Evolutionary conservation across 257 asterid species (phyloP), one percentile per base, ranked within the genome.

Genomic region (Solanum peruvianum): DNA sequence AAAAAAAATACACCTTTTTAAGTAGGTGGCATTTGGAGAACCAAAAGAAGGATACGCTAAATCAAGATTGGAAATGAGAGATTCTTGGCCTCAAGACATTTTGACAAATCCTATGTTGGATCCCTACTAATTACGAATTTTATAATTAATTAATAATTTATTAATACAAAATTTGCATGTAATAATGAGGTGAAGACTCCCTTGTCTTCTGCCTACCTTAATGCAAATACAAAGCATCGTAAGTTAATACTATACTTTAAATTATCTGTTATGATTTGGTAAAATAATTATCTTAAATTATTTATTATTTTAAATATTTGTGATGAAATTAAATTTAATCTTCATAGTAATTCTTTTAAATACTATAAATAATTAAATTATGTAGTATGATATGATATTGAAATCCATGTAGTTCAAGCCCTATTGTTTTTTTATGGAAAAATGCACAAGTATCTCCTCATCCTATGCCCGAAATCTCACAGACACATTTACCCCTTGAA

Each of bases 21-120:
- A 52, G 62, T 52, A 6, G 35, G 21, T 41, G 62, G 35, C 62
- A 42, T 76, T 64, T 75, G 56, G 83, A 31, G 5, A 78, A 47
- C 5, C 66, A 16, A 80, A 80, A 39, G 37, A 80, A 47, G 67
- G 67, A 80, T 80, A 47, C 29, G 67, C 23, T 6, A 39, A 80
- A 80, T 80, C 85, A 80, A 80, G 29, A 47, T 80, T 47, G 85
- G 85, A 47, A 80, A 80, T 47, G 67, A 47, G 44, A 80, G 27
- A n/a, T 80, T 47, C 18, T 47, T 80, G 67, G 85, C 27, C 27
- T 80, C 60, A 6, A 72, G 42, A 47, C 84, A 80, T 80, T 47
- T 80, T 80, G 67, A 80, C 67, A 80, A 47, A 44, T 80, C 85
- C 85, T 80, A 80, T 16, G 85, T 80, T 80, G 25, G 13, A 80